Evolutionary conservation across 164 flowering plant genomes (phyloP).

Genomic region (Nymphaea colorata): DNA sequence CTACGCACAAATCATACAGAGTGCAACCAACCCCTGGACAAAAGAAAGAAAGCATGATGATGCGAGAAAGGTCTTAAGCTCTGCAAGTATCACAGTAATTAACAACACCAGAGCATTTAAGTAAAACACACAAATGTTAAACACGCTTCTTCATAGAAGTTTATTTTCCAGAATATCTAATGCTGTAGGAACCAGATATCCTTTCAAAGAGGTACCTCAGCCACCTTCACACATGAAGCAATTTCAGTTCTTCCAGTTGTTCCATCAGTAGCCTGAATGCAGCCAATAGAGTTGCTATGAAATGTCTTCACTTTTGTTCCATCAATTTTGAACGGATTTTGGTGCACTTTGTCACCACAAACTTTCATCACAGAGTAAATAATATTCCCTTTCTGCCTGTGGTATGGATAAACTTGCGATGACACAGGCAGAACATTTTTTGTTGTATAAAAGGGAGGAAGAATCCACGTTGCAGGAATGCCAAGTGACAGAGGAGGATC

Average conservation of each 20-base stretch:
- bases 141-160: too few relatives aligned
- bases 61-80: too few relatives aligned
- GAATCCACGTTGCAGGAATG: conserved; percentile 77
- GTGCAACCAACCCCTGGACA: too few relatives aligned
- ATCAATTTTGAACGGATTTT: conserved; percentile 37
- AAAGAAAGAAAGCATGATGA: too few relatives aligned
- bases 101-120: too few relatives aligned
- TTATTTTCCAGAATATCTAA: not conserved
- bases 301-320: conserved; percentile 58
- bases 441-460: conserved; percentile 75
- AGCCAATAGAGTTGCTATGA: conserved; percentile 50
- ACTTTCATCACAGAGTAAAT: conserved; percentile 48
- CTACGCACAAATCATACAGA: too few relatives aligned
- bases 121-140: too few relatives aligned
- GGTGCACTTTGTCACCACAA: conserved; percentile 22
- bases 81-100: too few relatives aligned
- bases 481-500: conserved; percentile 93
- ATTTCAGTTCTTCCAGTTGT: conserved; percentile 55
- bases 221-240: conserved; percentile 78
- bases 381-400: conserved; percentile 37
- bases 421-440: conserved; percentile 60
- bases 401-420: conserved; percentile 26
- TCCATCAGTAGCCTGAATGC: conserved; percentile 82
- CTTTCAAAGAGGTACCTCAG: conserved; percentile 42
- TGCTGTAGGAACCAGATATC: not conserved